Base-by-base conservation (phyloP, 1,139 yeast species). In the Taiozyma onychis region DNA sequence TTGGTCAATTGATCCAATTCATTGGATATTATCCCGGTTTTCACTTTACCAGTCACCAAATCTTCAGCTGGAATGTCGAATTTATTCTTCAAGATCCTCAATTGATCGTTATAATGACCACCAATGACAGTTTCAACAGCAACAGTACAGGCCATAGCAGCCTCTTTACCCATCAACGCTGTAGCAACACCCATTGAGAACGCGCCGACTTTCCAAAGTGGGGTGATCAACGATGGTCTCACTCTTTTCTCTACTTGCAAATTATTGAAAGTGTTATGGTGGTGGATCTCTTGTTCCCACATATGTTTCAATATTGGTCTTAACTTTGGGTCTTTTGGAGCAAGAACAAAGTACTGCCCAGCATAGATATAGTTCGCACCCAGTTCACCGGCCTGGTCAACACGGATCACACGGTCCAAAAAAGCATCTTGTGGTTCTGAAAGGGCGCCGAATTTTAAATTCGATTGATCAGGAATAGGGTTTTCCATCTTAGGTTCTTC, bases 101-200 rank as follows among this genome's bases (percentile, higher is more conserved):
- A 72, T 67, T 93, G 99, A 55, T 85, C 83, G 63, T 95, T 93
- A 70, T 93, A 93, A 66, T 93, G 99, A 1, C 88, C 88, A 2
- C 99, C 99, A 67, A 93, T 95, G 2, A 95, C 98, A 0, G 99
- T 95, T 68, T 93, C 99, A 1, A 93, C 99, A 0, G 99, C 99
- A 54, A 91, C 98, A 0, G 99, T 93, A 65, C 99, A 95, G 1
- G 99, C 99, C 99, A 93, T 93, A 2, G 99, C 99, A 1, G 97
- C 97, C 65, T 93, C 97, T 62, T 89, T 88, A 28, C 97, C 87
- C 56, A 91, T 70, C 48, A 87, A 62, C 0, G 97, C 98, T 0
- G 99, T 93, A 1, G 85, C 86, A 1, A 81, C 81, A 3, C 99
- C 99, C 70, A 93, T 75, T 0, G 85, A 84, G 50, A 86, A 76